These are phyloP conservation scores for Diplodia scrobiculata DNA, from an alignment of 2,329 filamentous ascomycete species.

Conservation along the genomic window DNA sequence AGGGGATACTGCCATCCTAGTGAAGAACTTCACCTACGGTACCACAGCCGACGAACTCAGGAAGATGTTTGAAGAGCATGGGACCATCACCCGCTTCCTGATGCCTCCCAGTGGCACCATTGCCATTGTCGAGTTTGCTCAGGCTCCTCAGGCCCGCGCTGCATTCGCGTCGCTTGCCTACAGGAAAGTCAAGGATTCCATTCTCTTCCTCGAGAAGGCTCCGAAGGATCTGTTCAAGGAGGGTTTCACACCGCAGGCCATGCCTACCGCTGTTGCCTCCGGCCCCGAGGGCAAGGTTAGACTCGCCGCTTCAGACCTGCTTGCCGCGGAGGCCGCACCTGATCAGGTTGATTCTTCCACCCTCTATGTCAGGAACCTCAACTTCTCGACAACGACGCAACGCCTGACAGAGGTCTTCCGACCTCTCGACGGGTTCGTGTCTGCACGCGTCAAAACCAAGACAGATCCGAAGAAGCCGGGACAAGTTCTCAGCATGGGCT, in stretches of 20 bases:
- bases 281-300: slow-evolving; percentile 50
- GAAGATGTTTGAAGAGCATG: slow-evolving; percentile 81
- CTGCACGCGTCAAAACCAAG: slow-evolving; percentile 89
- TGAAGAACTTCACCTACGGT: slow-evolving; percentile 92
- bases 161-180: slow-evolving; percentile 87
- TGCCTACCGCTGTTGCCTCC: slow-evolving; percentile 40
- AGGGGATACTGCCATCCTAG: slow-evolving; percentile 82
- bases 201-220: slow-evolving; percentile 91
- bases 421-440: slow-evolving; percentile 82
- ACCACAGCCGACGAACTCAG: slow-evolving; percentile 77
- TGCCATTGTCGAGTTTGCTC: slow-evolving; percentile 85
- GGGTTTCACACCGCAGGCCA: background rate
- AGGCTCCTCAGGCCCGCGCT: slow-evolving; percentile 74
- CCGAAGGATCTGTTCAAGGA: slow-evolving; percentile 74
- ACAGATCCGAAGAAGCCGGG: slow-evolving; percentile 86
- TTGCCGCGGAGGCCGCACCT: slow-evolving; percentile 60
- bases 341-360: slow-evolving; percentile 69
- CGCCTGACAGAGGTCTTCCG: slow-evolving; percentile 76
- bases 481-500: slow-evolving; percentile 92
- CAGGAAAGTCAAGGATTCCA: slow-evolving; percentile 84
- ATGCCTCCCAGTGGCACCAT: slow-evolving; percentile 94
- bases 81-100: slow-evolving; percentile 75
- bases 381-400: slow-evolving; percentile 82
- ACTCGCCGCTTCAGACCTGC: slow-evolving; percentile 67
- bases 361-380: slow-evolving; percentile 89